These are phyloP conservation scores for Oryza punctata DNA, from an alignment of 176 grass and related monocot genomes.

Conservation along the genomic window DNA sequence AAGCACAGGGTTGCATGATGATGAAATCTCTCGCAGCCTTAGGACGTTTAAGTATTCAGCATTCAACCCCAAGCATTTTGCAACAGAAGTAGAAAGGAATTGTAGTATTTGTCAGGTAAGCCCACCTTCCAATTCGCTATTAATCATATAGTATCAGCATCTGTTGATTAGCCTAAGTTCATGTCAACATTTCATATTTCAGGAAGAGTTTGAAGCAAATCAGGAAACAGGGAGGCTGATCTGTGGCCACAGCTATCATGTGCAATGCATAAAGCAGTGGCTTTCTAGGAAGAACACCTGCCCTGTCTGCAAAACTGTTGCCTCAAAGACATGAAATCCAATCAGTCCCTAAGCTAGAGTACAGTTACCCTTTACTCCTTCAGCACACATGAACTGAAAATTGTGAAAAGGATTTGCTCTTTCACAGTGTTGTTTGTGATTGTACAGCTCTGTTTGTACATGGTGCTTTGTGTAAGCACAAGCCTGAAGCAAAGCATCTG, in stretches of 20 bases:
- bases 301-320: slow-evolving; percentile 78
- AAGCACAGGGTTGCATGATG: slow-evolving; percentile 82
- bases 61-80: slow-evolving; percentile 52
- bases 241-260: slow-evolving; percentile 82
- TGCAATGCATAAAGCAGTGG: slow-evolving; percentile 96
- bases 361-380: neutral
- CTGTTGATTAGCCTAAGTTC: neutral
- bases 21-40: slow-evolving; percentile 61
- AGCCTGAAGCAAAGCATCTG: neutral
- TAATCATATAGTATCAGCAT: neutral
- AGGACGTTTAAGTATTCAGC: slow-evolving; percentile 58
- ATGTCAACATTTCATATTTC: neutral
- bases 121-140: neutral
- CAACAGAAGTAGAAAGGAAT: slow-evolving; percentile 56
- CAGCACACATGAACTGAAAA: neutral
- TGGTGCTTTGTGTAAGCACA: neutral
- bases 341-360: neutral
- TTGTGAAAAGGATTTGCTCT: slow-evolving; percentile 12
- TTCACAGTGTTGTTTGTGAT: slow-evolving; percentile 11
- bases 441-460: neutral
- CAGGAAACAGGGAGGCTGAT: slow-evolving; percentile 74
- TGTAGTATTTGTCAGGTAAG: slow-evolving; percentile 90
- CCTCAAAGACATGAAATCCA: slow-evolving; percentile 52
- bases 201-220: slow-evolving; percentile 81
- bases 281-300: slow-evolving; percentile 90